Evolutionary conservation across 495 filamentous ascomycete genomes (phyloP).

Genomic region (Penicillium arizonense): DNA sequence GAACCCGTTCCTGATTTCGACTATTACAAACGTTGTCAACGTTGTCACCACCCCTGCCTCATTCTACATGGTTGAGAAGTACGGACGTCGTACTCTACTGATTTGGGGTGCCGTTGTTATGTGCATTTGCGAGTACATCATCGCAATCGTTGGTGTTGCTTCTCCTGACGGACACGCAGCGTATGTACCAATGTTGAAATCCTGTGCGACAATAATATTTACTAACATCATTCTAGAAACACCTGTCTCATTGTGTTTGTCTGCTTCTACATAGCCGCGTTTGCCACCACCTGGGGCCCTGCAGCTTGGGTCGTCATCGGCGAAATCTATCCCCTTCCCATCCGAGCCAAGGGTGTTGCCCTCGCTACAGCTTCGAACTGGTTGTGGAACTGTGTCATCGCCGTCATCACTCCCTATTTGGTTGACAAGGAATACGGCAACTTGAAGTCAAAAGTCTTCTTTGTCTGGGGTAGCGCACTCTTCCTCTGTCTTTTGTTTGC

Average conservation of each 20-base stretch:
- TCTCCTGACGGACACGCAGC: conserved; percentile 29
- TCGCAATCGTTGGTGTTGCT: conserved; percentile 55
- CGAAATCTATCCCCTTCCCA: conserved; percentile 78
- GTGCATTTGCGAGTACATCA: conserved; percentile 58
- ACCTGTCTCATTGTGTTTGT: conserved; percentile 63
- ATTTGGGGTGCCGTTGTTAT: conserved; percentile 66
- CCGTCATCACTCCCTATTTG: conserved; percentile 72
- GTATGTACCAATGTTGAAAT: conserved; percentile 11
- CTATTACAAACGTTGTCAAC: conserved; percentile 67
- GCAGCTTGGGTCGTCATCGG: conserved; percentile 76
- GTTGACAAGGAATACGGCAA: conserved; percentile 60
- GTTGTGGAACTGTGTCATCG: conserved; percentile 73
- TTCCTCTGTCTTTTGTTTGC: conserved; percentile 62
- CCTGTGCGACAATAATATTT: neutral
- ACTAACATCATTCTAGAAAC: conserved; percentile 6
- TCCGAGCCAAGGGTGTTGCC: conserved; percentile 72
- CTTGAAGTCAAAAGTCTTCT: conserved; percentile 73
- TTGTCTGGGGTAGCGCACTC: conserved; percentile 73
- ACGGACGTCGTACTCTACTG: conserved; percentile 72
- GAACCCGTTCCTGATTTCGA: conserved; percentile 64
- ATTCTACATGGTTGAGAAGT: conserved; percentile 72
- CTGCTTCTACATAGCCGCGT: conserved; percentile 83
- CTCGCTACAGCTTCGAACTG: conserved; percentile 79
- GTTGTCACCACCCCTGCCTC: conserved; percentile 64
- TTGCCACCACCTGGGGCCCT: conserved; percentile 81